A percentile compares a stretch with the other conserved stretches of the same genome.
These are phyloP conservation scores for Kwoniella sp. DNA, from an alignment of 768 basidiomycete species.

Conservation along the genomic window DNA sequence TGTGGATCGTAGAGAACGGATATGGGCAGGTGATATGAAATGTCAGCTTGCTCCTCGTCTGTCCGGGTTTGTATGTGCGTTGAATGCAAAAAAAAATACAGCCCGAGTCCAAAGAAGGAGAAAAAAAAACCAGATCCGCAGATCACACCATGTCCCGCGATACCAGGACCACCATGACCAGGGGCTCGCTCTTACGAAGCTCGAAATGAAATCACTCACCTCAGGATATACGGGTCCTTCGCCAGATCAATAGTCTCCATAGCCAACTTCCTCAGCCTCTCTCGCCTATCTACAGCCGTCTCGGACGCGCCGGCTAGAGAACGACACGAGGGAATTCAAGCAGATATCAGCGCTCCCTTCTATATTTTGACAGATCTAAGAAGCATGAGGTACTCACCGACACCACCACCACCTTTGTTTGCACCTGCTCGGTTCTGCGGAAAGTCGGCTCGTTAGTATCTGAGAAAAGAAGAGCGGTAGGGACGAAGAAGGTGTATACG, in stretches of 20 bases:
- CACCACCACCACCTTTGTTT: slow-evolving; percentile 55
- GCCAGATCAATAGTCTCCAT: slow-evolving; percentile 97
- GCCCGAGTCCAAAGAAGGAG: too few relatives aligned
- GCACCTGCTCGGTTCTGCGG: slow-evolving; percentile 55
- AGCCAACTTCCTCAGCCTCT: slow-evolving; percentile 90
- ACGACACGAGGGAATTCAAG: not conserved
- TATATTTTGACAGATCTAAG: not conserved
- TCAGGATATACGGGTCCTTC: slow-evolving; percentile 62
- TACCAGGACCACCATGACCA: not conserved
- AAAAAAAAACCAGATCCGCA: not conserved
- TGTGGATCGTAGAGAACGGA: not conserved
- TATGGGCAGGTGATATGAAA: too few relatives aligned
- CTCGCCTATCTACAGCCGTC: slow-evolving; percentile 90
- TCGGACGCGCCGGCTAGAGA: slow-evolving; percentile 79
- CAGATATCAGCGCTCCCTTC: not conserved
- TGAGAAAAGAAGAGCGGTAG: not conserved
- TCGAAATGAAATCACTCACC: slow-evolving; percentile 6
- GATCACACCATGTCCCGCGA: not conserved
- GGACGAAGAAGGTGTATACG: too few relatives aligned
- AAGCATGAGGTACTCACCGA: slow-evolving; percentile 31
- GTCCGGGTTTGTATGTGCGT: too few relatives aligned
- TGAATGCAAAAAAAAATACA: too few relatives aligned
- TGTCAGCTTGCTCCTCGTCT: too few relatives aligned
- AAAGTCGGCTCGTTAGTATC: not conserved
- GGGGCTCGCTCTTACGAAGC: too few relatives aligned